A percentile compares a stretch with the other conserved stretches of the same genome.
These are phyloP conservation scores for Knoxia roxburghii DNA, from an alignment of 257 asterid species.

Conservation along the genomic window DNA sequence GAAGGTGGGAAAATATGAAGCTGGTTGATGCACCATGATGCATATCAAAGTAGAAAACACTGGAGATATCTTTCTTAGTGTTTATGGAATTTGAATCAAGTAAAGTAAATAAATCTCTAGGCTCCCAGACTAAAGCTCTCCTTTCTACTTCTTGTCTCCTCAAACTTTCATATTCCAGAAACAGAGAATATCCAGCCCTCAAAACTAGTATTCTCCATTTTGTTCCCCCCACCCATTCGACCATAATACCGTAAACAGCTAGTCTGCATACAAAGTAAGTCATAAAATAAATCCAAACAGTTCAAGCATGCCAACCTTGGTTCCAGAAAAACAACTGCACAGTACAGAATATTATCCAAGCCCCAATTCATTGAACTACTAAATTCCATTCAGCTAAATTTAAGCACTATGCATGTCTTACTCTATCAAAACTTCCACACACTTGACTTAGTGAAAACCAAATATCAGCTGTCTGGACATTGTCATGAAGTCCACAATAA, in stretches of 20 bases:
- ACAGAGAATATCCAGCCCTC: neutral
- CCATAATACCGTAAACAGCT: neutral
- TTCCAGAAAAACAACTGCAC: neutral
- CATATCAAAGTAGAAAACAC: neutral
- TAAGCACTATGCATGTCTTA: neutral
- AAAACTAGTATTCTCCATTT: neutral
- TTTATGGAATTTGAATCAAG: neutral
- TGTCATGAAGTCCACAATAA: neutral
- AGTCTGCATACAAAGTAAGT: neutral
- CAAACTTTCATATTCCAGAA: neutral
- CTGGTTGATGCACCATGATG: neutral
- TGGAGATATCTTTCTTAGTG: neutral
- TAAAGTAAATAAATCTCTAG: neutral
- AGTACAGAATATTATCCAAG: neutral
- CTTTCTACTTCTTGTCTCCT: slow-evolving; percentile 4
- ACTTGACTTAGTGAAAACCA: neutral
- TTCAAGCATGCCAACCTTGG: neutral
- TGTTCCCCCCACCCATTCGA: too few relatives aligned
- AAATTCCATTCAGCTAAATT: neutral
- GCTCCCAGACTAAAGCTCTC: neutral
- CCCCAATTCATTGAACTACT: neutral
- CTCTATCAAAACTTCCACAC: neutral
- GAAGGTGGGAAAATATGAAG: neutral
- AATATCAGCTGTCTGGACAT: neutral
- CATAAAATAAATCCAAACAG: neutral